A percentile compares a stretch with the other conserved stretches of the same genome.
Conservation (phyloP, 495 filamentous ascomycete genomes). For the Talaromyces proteolyticus region DNA sequence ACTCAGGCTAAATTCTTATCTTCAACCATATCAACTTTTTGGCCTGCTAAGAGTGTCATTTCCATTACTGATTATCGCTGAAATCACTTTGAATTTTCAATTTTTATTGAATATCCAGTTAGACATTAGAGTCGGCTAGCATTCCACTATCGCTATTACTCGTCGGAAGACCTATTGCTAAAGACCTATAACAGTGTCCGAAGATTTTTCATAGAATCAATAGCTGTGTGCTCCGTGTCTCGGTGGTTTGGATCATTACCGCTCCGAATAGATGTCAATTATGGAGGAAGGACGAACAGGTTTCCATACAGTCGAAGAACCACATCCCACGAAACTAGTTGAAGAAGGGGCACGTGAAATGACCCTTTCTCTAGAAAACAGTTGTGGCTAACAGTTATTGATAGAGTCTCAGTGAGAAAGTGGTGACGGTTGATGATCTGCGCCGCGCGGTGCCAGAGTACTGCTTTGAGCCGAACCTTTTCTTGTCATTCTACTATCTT, state of each 20-base stretch:
- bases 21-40: too few species aligned
- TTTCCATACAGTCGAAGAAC: background rate
- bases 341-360: background rate
- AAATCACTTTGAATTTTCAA: too few species aligned
- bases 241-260: too few species aligned
- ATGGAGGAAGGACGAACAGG: background rate
- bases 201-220: too few species aligned
- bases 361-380: background rate
- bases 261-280: too few species aligned
- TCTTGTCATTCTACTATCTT: constrained; percentile 59
- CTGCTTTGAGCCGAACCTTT: constrained; percentile 69
- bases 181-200: too few species aligned
- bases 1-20: too few species aligned
- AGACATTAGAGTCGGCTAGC: constrained; percentile 65
- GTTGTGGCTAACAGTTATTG: background rate
- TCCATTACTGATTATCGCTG: too few species aligned
- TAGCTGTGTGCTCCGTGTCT: too few species aligned
- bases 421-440: background rate
- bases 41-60: too few species aligned
- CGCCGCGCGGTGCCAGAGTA: constrained; percentile 64
- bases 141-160: too few species aligned
- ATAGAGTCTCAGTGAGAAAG: background rate
- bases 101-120: constrained; percentile 78
- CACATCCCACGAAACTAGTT: background rate
- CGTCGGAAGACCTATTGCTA: too few species aligned